Evolutionary conservation across 2,329 filamentous ascomycete species (phyloP).

Genomic region (Cadophora sp.): DNA sequence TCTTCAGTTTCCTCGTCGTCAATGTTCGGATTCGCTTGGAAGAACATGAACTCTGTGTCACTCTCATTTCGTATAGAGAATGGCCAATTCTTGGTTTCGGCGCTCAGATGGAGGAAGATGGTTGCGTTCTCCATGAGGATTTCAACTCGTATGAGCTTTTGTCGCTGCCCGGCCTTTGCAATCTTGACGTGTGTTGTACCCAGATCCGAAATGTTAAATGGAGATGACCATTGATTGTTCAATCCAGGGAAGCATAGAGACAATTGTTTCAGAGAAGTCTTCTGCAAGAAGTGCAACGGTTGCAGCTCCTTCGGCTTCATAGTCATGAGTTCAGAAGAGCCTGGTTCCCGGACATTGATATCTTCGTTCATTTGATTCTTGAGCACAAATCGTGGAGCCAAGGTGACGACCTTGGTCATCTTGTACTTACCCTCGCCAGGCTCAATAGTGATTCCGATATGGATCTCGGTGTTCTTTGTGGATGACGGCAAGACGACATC

Average conservation of each 20-base stretch:
- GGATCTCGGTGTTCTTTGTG: slow-evolving; percentile 77
- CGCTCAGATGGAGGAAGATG: slow-evolving; percentile 87
- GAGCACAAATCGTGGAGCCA: slow-evolving; percentile 90
- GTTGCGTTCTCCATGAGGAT: slow-evolving; percentile 92
- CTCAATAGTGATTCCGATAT: slow-evolving; percentile 86
- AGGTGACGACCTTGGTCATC: slow-evolving; percentile 91
- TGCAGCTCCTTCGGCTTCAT: slow-evolving; percentile 80
- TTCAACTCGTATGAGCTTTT: slow-evolving; percentile 86
- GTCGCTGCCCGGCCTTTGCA: slow-evolving; percentile 86
- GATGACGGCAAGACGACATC: slow-evolving; percentile 84
- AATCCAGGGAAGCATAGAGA: slow-evolving; percentile 92
- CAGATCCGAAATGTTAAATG: slow-evolving; percentile 95
- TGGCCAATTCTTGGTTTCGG: slow-evolving; percentile 95
- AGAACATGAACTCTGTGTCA: slow-evolving; percentile 95
- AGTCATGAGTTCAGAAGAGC: slow-evolving; percentile 83
- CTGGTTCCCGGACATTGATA: slow-evolving; percentile 88
- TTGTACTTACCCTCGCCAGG: slow-evolving; percentile 98
- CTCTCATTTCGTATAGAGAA: slow-evolving; percentile 99
- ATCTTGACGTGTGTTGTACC: slow-evolving; percentile 94
- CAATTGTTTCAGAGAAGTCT: slow-evolving; percentile 83
- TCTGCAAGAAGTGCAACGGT: slow-evolving; percentile 88
- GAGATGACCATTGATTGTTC: slow-evolving; percentile 97
- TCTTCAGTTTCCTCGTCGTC: slow-evolving; percentile 90
- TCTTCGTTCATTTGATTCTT: slow-evolving; percentile 93
- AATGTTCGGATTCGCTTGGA: slow-evolving; percentile 89